Conservation (phyloP, 352 stramenopile genomes). For the Phytophthora palmivora region DNA sequence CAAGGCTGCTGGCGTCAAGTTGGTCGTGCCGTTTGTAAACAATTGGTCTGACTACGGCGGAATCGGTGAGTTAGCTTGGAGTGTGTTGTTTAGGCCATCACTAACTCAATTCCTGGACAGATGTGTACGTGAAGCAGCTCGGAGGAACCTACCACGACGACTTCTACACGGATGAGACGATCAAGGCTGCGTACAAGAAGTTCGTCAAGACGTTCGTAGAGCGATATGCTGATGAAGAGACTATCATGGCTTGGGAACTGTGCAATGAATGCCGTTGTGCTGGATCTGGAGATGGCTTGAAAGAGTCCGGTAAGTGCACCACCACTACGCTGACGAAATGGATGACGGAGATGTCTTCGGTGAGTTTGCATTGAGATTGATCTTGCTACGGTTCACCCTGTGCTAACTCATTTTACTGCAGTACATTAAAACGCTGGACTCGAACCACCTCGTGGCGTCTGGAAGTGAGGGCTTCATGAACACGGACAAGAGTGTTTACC, state of each 20-base stretch:
- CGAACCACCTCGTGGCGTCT: constrained; percentile 34
- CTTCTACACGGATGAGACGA: constrained; percentile 37
- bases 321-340: too few relatives aligned
- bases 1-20: constrained; percentile 40
- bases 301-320: constrained; percentile 31
- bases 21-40: constrained; percentile 46
- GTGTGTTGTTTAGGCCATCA: too few relatives aligned
- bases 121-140: constrained; percentile 36
- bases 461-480: constrained; percentile 44
- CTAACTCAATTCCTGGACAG: too few relatives aligned
- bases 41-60: constrained; percentile 47
- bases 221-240: constrained; percentile 29
- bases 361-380: constrained; percentile 16
- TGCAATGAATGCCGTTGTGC: constrained; percentile 36
- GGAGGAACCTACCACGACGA: constrained; percentile 40
- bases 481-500: constrained; percentile 39
- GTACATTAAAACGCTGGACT: constrained; percentile 41
- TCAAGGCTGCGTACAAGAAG: constrained; percentile 39
- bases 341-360: constrained; percentile 39
- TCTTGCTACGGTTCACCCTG: too few relatives aligned
- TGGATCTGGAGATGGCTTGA: constrained; percentile 23
- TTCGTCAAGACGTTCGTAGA: constrained; percentile 29
- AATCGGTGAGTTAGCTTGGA: constrained; percentile 22
- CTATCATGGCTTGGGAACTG: constrained; percentile 38
- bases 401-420: constrained; percentile 7